These are phyloP conservation scores for Favolaschia claudopus DNA, from an alignment of 768 basidiomycete genomes.

Conservation along the genomic window DNA sequence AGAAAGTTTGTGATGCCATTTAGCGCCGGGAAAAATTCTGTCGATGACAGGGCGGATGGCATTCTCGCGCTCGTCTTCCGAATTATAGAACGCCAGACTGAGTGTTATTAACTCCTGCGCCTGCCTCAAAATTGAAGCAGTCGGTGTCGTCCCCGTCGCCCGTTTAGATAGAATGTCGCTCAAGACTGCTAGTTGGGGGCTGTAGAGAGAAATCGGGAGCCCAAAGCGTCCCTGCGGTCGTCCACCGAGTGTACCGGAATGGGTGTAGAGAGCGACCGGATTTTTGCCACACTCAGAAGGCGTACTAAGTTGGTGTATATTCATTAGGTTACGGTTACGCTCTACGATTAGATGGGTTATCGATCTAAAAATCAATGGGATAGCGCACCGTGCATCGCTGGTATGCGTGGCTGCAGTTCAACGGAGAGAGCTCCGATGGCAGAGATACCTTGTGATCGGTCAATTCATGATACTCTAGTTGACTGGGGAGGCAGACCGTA, in stretches of 20 bases:
- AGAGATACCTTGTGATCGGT: background rate
- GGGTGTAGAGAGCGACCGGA: background rate
- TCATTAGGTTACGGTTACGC: background rate
- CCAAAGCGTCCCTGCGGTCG: background rate
- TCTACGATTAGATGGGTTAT: background rate
- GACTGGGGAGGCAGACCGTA: no score
- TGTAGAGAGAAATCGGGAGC: background rate
- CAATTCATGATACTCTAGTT: no score
- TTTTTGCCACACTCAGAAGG: background rate
- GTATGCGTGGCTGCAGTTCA: background rate
- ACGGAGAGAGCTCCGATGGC: background rate
- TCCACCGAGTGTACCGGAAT: background rate
- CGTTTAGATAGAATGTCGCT: background rate
- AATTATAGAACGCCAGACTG: background rate
- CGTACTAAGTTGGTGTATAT: background rate
- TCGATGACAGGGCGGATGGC: background rate
- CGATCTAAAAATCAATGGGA: background rate
- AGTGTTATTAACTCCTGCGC: background rate
- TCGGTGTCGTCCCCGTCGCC: background rate
- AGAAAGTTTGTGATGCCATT: background rate
- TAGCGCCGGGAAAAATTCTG: background rate
- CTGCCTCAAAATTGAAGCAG: background rate
- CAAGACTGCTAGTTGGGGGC: background rate
- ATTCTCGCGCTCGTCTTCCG: background rate
- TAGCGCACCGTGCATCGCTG: background rate